Percentiles rank a stretch among this genome's conserved stretches.
These are phyloP conservation scores for Chytriomyces confervae DNA, from an alignment of 192 early-diverging fungal genomes.

Conservation along the genomic window DNA sequence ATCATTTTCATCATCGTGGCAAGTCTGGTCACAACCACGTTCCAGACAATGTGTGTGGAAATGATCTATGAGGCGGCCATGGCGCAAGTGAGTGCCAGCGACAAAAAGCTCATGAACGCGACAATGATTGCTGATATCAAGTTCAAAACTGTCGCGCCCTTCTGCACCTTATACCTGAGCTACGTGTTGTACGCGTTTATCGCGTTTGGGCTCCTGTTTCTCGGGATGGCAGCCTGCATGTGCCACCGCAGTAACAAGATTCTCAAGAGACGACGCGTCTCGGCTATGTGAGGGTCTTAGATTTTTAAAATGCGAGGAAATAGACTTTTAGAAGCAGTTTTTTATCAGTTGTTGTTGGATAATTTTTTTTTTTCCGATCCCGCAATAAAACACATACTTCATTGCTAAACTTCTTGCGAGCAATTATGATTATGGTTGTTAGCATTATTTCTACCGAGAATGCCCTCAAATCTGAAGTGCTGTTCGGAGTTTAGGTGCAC, in stretches of 20 bases:
- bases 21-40: neutral
- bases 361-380: too few species aligned
- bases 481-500: too few species aligned
- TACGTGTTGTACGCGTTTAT: constrained; percentile 3
- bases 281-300: too few species aligned
- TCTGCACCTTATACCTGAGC: neutral
- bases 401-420: too few species aligned
- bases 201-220: neutral
- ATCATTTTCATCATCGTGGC: neutral
- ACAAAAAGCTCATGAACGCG: neutral
- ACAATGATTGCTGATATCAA: neutral
- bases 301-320: too few species aligned
- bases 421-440: too few species aligned
- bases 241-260: neutral
- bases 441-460: too few species aligned
- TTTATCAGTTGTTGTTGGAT: too few species aligned
- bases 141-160: neutral
- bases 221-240: neutral
- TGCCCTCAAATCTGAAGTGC: too few species aligned
- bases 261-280: neutral
- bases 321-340: too few species aligned
- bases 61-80: neutral
- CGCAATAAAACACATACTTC: too few species aligned
- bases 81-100: neutral
- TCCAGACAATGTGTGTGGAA: neutral